Evolutionary conservation across 208 protist species (phyloP).

Genomic region (Crithidia bombi): DNA sequence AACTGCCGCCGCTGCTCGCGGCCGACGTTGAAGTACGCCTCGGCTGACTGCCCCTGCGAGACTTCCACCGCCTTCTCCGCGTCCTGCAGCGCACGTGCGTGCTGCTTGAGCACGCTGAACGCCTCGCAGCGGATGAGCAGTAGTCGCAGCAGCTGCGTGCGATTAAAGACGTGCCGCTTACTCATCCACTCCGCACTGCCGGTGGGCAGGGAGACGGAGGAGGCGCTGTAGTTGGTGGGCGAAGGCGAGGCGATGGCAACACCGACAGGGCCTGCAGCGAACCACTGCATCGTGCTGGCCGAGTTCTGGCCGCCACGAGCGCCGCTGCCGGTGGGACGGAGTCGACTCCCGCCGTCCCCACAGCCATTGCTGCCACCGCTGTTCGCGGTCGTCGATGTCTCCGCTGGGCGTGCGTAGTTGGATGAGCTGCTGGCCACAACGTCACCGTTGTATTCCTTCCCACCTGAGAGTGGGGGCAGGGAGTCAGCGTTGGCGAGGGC

Average conservation of each 20-base stretch:
- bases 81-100: conserved; percentile 70
- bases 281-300: conserved; percentile 19
- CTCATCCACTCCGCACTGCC: conserved; percentile 28
- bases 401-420: background rate
- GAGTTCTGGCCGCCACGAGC: background rate
- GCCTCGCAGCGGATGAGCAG: conserved; percentile 77
- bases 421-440: background rate
- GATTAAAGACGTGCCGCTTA: conserved; percentile 46
- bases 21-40: conserved; percentile 74
- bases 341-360: background rate
- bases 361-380: background rate
- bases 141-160: conserved; percentile 62
- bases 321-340: background rate
- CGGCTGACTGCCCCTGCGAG: conserved; percentile 50
- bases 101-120: conserved; percentile 52
- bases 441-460: conserved; percentile 31
- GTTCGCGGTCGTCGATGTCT: background rate
- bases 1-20: conserved; percentile 65
- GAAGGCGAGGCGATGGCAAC: conserved; percentile 4
- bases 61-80: conserved; percentile 56
- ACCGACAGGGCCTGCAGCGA: conserved; percentile 21
- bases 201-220: background rate
- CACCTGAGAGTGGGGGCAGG: conserved; percentile 21
- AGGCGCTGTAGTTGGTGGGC: background rate
- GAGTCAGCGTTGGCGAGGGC: conserved; percentile 37